Base-by-base conservation (phyloP, 495 filamentous ascomycete species). In the Halenospora varia region DNA sequence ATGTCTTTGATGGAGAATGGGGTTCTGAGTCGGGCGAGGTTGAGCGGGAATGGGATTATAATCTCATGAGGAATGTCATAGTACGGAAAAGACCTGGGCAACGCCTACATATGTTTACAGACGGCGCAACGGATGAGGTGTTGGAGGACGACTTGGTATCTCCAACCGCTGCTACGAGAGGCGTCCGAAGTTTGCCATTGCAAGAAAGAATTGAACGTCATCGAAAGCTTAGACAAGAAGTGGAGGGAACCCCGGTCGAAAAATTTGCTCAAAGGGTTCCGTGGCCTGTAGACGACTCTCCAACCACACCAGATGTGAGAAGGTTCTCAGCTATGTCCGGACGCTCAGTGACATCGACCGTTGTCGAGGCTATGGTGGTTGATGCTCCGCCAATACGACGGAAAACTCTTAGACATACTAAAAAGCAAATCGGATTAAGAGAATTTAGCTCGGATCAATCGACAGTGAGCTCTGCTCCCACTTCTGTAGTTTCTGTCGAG, bases 351-450 rank as follows among this genome's bases (percentile, higher is more conserved):
- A 76, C 79, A 9, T 90, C 88, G 2, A 90, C 88, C 0, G 70
- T 84, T 3, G 79, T 91, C 15, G 86, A 88, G 70, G 88, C 83
- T 10, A 79, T 88, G 68, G 77, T 90, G 23, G 80, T 90, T 35
- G 85, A 88, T 48, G 73, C 75, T 2, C 75, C 78, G 3, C 83
- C 81, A 42, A 75, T 73, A 55, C 77, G 80, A 47, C 73, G 73
- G 13, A 77, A 80, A 61, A 84, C 79, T 23, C 72, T 92, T 53
- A 82, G 88, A 48, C 88, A 91, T 66, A 82, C 82, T 20, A 83
- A 82, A 62, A 91, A 91, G 55, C 73, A 77, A 48, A 65, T 63
- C 9, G 64, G 68, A 9, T 66, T 83, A 45, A 70, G 80, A 18
- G 75, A 85, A 70, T 73, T 77, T 51, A 65, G 80, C 71, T 68